These are phyloP conservation scores for Lathyrus oleraceus DNA, from an alignment of 306 rosid genomes.

Conservation along the genomic window DNA sequence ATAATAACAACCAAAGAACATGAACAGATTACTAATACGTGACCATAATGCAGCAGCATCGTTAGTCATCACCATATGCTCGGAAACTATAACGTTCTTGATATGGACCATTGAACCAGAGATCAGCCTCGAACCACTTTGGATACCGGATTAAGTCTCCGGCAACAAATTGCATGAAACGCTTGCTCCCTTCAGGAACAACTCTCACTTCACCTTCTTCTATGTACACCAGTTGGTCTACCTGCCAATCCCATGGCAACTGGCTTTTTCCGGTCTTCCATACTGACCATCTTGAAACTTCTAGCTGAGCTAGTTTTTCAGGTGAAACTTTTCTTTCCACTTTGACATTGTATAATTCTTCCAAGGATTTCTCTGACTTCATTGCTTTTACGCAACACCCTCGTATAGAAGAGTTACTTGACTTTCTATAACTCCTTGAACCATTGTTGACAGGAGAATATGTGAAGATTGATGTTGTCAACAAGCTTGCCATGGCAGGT, in stretches of 20 bases:
- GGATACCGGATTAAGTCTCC: conserved; percentile 91
- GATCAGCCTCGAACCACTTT: conserved; percentile 92
- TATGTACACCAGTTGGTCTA: conserved; percentile 81
- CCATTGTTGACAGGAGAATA: not conserved
- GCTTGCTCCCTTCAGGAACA: conserved; percentile 83
- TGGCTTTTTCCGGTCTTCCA: conserved; percentile 87
- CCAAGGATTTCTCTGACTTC: conserved; percentile 68
- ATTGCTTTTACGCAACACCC: conserved; percentile 54
- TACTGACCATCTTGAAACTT: conserved; percentile 77
- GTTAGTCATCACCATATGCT: conserved; percentile 75
- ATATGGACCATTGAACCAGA: conserved; percentile 83
- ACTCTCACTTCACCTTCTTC: conserved; percentile 97
- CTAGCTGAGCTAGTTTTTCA: conserved; percentile 65
- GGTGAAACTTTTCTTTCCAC: conserved; percentile 67
- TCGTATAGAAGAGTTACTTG: conserved; percentile 19
- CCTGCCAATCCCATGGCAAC: conserved; percentile 97
- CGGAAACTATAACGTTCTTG: conserved; percentile 82
- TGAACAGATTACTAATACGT: not conserved
- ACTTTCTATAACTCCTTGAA: not conserved
- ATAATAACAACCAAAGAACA: conserved; percentile 6
- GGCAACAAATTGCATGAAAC: conserved; percentile 72
- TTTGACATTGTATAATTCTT: conserved; percentile 74
- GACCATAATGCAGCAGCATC: conserved; percentile 2
- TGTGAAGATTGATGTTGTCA: not conserved
- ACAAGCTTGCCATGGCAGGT: not conserved